Conservation (phyloP, 768 basidiomycete species). For the Pulveroboletus sp. region DNA sequence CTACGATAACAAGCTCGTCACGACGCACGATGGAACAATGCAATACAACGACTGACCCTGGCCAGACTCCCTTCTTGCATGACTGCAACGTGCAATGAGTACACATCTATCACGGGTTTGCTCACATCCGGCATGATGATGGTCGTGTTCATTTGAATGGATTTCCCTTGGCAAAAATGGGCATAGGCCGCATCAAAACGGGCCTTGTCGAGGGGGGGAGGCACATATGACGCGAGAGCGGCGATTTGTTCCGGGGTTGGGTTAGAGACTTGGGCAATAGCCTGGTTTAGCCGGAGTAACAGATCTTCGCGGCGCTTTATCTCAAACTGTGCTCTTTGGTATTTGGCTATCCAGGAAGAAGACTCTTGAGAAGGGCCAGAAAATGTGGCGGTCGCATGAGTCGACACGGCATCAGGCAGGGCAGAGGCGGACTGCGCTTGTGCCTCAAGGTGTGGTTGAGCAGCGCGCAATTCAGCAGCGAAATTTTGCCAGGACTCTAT, state of each 20-base stretch:
- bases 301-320: conserved; percentile 31
- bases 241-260: conserved; percentile 23
- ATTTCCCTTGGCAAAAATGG: conserved; percentile 28
- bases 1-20: conserved; percentile 13
- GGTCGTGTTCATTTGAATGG: conserved; percentile 23
- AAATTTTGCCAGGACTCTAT: conserved; percentile 23
- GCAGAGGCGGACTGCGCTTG: background rate
- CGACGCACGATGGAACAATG: background rate
- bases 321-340: conserved; percentile 26
- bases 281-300: conserved; percentile 26
- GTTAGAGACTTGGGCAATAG: conserved; percentile 21
- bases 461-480: conserved; percentile 16
- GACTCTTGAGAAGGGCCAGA: conserved; percentile 13
- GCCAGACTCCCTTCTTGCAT: conserved; percentile 32
- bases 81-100: conserved; percentile 29
- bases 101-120: conserved; percentile 27
- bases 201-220: conserved; percentile 28
- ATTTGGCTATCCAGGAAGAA: conserved; percentile 17
- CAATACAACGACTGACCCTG: conserved; percentile 20
- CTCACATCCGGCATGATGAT: conserved; percentile 29
- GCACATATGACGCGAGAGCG: conserved; percentile 25
- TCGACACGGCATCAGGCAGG: background rate
- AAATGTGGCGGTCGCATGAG: background rate
- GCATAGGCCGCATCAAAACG: conserved; percentile 28
- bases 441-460: conserved; percentile 12